Conservation (phyloP, 2,329 filamentous ascomycete genomes). For the Cladosporium sp. region DNA sequence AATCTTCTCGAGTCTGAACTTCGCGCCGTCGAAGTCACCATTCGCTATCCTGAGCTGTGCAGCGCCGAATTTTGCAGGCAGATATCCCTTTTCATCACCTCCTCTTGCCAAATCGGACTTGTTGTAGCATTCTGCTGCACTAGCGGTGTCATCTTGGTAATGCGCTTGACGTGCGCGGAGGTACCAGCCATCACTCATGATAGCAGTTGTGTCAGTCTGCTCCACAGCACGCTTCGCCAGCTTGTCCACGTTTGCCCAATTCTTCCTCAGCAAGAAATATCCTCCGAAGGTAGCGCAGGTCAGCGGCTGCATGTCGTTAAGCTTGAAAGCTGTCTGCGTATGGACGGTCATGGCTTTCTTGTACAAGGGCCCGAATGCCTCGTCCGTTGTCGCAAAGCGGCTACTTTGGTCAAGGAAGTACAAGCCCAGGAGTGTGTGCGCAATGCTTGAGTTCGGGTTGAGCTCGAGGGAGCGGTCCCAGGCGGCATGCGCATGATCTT, state of each 20-base stretch:
- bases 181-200: slow-evolving; percentile 97
- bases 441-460: slow-evolving; percentile 77
- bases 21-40: slow-evolving; percentile 82
- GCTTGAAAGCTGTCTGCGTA: slow-evolving; percentile 86
- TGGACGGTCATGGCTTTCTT: slow-evolving; percentile 93
- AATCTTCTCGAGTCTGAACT: slow-evolving; percentile 90
- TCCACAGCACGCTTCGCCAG: slow-evolving; percentile 91
- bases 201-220: slow-evolving; percentile 89
- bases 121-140: slow-evolving; percentile 79
- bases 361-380: slow-evolving; percentile 77
- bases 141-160: slow-evolving; percentile 65
- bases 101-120: slow-evolving; percentile 87
- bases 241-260: slow-evolving; percentile 72
- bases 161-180: slow-evolving; percentile 87
- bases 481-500: slow-evolving; percentile 81
- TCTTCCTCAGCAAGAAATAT: slow-evolving; percentile 81
- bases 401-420: slow-evolving; percentile 86
- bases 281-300: slow-evolving; percentile 84
- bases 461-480: slow-evolving; percentile 86
- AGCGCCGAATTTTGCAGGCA: slow-evolving; percentile 90
- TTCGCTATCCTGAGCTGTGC: slow-evolving; percentile 83
- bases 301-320: slow-evolving; percentile 84
- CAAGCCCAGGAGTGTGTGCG: slow-evolving; percentile 81
- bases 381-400: slow-evolving; percentile 73
- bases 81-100: slow-evolving; percentile 80